Conservation (phyloP, 2,329 filamentous ascomycete genomes). For the Diaporthe vexans region DNA sequence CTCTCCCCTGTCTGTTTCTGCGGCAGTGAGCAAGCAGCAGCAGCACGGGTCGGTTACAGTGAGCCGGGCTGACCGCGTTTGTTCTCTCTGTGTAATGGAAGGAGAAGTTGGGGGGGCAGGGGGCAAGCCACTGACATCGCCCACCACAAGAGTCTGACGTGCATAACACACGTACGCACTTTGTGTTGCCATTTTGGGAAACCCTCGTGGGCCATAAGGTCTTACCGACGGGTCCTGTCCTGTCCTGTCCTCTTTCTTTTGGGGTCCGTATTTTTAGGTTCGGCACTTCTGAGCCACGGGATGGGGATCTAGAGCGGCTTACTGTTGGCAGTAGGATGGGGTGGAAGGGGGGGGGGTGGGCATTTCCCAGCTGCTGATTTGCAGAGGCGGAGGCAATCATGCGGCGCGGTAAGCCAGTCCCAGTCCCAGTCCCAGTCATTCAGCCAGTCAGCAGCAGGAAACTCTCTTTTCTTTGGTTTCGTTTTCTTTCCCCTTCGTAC, state of each 20-base stretch:
- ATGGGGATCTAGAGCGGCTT: slow-evolving; percentile 16
- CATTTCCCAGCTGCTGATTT: not conserved
- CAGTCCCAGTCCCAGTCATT: not conserved
- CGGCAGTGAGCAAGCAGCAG: too few relatives aligned
- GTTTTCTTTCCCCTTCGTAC: not conserved
- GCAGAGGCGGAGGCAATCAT: not conserved
- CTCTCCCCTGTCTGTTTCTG: too few relatives aligned
- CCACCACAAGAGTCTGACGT: slow-evolving; percentile 1
- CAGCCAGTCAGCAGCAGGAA: not conserved
- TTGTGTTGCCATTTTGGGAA: slow-evolving; percentile 2
- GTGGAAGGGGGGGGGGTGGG: too few relatives aligned
- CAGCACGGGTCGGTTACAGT: not conserved
- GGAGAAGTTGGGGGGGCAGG: too few relatives aligned
- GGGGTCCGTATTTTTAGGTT: slow-evolving; percentile 28
- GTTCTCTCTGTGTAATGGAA: not conserved
- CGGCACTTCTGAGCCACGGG: not conserved
- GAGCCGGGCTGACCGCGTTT: not conserved
- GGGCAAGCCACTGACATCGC: not conserved
- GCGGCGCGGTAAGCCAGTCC: not conserved
- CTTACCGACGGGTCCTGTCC: not conserved
- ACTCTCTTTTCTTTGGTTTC: not conserved
- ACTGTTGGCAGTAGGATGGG: slow-evolving; percentile 2
- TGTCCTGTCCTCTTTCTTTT: not conserved
- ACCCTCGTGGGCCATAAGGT: not conserved
- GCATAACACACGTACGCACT: not conserved